A percentile compares a stretch with the other conserved stretches of the same genome.
Evolutionary conservation across 2,329 filamentous ascomycete genomes (phyloP).

Genomic region (Ophiostoma ulmi): DNA sequence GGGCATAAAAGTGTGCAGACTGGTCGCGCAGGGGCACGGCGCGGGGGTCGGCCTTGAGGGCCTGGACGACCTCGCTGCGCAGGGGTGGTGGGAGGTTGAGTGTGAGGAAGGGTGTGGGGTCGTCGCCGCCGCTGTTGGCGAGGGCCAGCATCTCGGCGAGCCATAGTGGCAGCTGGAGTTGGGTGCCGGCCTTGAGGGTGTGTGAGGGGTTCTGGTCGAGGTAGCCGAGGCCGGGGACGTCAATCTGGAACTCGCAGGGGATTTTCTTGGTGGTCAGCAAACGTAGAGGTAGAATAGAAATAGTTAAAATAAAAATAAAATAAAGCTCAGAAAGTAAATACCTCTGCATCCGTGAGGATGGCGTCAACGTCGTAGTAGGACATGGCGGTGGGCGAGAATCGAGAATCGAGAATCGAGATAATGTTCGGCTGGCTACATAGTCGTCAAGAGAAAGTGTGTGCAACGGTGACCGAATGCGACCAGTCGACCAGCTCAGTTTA

Average conservation of each 20-base stretch:
- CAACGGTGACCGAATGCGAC: background rate
- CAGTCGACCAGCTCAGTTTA: background rate
- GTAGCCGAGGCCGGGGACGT: conserved; percentile 80
- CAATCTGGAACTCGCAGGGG: conserved; percentile 88
- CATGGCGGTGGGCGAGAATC: conserved; percentile 37
- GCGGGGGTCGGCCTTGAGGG: conserved; percentile 82
- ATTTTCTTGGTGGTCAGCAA: conserved; percentile 57
- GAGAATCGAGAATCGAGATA: background rate
- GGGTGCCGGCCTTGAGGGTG: conserved; percentile 73
- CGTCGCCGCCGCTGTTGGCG: conserved; percentile 41
- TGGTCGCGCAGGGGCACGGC: conserved; percentile 78
- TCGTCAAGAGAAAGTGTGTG: background rate
- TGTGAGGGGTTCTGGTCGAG: conserved; percentile 72
- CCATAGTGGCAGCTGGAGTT: conserved; percentile 84
- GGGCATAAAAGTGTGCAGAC: conserved; percentile 80
- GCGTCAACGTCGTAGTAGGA: conserved; percentile 82
- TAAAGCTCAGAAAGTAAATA: conserved; percentile 33
- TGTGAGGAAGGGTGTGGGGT: conserved; percentile 56
- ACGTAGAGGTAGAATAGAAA: background rate
- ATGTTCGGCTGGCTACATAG: background rate
- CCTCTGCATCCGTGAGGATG: conserved; percentile 80
- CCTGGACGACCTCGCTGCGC: conserved; percentile 74
- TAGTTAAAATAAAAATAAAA: background rate
- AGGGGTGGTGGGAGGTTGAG: conserved; percentile 78
- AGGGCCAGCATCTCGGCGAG: conserved; percentile 89